Base-by-base conservation (phyloP, 352 stramenopile species). In the Blastocystis sp. region DNA sequence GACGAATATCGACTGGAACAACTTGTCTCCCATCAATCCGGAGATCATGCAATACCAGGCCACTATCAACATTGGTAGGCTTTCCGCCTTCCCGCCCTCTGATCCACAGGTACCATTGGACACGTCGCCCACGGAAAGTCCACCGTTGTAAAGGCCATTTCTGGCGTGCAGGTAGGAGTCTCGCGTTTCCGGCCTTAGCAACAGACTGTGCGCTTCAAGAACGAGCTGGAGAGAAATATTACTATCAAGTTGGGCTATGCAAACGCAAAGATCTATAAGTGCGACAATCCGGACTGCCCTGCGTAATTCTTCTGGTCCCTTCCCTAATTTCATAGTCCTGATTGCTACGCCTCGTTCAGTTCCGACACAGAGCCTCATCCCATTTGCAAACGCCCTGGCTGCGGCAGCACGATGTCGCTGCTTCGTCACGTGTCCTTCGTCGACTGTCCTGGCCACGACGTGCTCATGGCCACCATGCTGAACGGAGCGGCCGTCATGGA, bases 211-310 rank as follows among this genome's bases (percentile, higher is more conserved):
- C 90, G 90, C 48, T 98, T 98, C 90, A 98, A 98, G 92, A 99
- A 98, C 91, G 97, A 99, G 91, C 91, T 99, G 88, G 96, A 98
- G 91, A 94, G 97, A 90, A 99, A 99, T 93, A 99, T 99, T 91
- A 99, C 97, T 78, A 99, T 99, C 92, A 99, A 99, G 92, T 92
- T 99, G n/a, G 97, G 97, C 78, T 99, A 99, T 91, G 97, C 97
- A 78, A 99, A 99, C 91, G 97, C 97, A 71, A 99, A 99, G 92
- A 98, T 99, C 91, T 99, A 98, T 93, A 95, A 96, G 89, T 92
- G 61, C 86, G 82, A 88, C 62, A 76, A 84, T 74, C 64, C 80
- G 17, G 89, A 90, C 2, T 86, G 59, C 77, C 82, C 40, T 62
- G 90, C 56, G 79, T 84, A 88, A 38, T 11, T 10, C 7, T 0